Conservation (phyloP, 495 filamentous ascomycete genomes). For the Penicillium lagena region DNA sequence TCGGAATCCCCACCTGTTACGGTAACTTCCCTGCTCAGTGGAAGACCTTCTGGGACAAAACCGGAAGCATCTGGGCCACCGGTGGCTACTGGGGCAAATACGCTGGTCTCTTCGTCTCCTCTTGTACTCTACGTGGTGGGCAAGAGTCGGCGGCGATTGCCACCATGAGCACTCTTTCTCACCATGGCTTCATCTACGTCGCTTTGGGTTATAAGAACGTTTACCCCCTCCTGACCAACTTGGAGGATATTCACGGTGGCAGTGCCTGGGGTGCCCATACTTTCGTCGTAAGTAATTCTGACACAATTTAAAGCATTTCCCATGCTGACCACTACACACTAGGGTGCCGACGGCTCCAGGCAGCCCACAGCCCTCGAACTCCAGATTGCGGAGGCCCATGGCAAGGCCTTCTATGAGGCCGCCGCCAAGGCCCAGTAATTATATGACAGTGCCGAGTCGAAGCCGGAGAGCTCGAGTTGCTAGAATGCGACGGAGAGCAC, state of each 20-base stretch:
- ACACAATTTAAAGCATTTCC: too few relatives aligned
- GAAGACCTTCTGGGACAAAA: conserved; percentile 86
- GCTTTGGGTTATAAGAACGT: conserved; percentile 86
- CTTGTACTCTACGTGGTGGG: conserved; percentile 75
- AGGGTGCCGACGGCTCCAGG: conserved; percentile 70
- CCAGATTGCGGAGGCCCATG: conserved; percentile 71
- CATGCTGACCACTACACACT: too few relatives aligned
- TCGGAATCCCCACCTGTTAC: conserved; percentile 94
- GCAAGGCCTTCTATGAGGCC: conserved; percentile 76
- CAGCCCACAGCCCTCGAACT: conserved; percentile 71
- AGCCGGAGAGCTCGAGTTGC: too few relatives aligned
- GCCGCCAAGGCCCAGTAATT: conserved; percentile 85
- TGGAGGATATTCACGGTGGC: conserved; percentile 76
- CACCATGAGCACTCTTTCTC: conserved; percentile 78
- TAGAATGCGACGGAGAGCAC: too few relatives aligned
- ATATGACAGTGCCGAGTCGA: conserved; percentile 56
- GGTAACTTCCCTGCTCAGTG: conserved; percentile 98
- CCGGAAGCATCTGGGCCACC: conserved; percentile 62
- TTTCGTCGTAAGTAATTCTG: too few relatives aligned
- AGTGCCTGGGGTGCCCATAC: conserved; percentile 93
- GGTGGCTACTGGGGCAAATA: conserved; percentile 87
- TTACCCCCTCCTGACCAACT: conserved; percentile 60
- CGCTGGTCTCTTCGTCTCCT: conserved; percentile 85
- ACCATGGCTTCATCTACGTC: conserved; percentile 95
- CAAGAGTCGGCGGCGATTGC: conserved; percentile 85